Percentiles rank a stretch among this genome's conserved stretches.
Conservation (phyloP, 768 basidiomycete species). For the Russula ochroleuca region DNA sequence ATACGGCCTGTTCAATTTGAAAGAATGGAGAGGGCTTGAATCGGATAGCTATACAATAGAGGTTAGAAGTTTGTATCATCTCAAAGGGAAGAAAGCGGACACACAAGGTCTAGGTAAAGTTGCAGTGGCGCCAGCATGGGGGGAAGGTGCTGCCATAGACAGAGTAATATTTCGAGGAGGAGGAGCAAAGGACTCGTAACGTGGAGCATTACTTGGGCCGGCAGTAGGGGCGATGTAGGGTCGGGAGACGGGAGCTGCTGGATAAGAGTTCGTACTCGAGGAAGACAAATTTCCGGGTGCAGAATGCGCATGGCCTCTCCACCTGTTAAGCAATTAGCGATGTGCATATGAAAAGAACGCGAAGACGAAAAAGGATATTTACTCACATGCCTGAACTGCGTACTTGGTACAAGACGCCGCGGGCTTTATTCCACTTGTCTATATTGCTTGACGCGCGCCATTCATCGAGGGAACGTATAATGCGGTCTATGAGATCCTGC, state of each 20-base stretch:
- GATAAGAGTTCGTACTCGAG: conserved; percentile 4
- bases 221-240: conserved; percentile 28
- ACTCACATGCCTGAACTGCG: conserved; percentile 64
- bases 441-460: conserved; percentile 55
- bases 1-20: conserved; percentile 59
- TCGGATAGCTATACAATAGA: conserved; percentile 49
- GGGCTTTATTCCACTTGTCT: conserved; percentile 68
- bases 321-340: conserved; percentile 5
- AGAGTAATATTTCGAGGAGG: conserved; percentile 20
- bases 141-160: conserved; percentile 8
- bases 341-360: not conserved
- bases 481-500: conserved; percentile 80
- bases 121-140: not conserved
- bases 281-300: conserved; percentile 2
- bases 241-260: conserved; percentile 6
- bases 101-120: conserved; percentile 11
- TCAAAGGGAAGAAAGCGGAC: not conserved
- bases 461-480: conserved; percentile 51
- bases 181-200: conserved; percentile 43
- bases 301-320: conserved; percentile 21
- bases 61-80: conserved; percentile 12
- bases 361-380: conserved; percentile 15
- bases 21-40: conserved; percentile 84
- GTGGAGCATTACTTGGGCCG: conserved; percentile 39
- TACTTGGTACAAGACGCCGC: conserved; percentile 62